Conservation (phyloP, 73 alveolate species). For the Diophrys appendiculata region DNA sequence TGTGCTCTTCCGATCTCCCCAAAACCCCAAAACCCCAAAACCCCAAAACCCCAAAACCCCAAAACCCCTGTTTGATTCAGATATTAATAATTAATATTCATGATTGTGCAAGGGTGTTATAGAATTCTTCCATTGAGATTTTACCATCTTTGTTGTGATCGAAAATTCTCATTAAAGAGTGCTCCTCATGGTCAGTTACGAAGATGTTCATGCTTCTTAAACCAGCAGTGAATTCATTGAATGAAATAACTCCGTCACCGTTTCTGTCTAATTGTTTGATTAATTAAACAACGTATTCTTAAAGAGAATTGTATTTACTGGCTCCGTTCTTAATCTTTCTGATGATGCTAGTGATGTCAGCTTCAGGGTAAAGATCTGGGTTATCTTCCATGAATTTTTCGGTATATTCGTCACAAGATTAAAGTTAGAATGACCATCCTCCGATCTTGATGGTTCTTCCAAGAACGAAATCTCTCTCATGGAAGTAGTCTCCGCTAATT, state of each 20-base stretch:
- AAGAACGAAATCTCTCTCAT: constrained; percentile 77
- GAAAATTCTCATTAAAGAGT: constrained; percentile 71
- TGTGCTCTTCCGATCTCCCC: too few species aligned
- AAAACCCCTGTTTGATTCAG: too few species aligned
- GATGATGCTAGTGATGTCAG: constrained; percentile 55
- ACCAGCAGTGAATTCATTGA: constrained; percentile 59
- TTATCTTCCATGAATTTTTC: constrained; percentile 72
- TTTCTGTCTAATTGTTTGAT: constrained; percentile 46
- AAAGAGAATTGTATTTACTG: constrained; percentile 23
- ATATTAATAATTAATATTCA: too few species aligned
- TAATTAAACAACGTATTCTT: constrained; percentile 45
- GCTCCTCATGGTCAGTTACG: constrained; percentile 55
- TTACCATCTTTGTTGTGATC: constrained; percentile 72
- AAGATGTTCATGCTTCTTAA: constrained; percentile 42
- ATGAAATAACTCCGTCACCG: constrained; percentile 50
- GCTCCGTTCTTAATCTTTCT: constrained; percentile 60
- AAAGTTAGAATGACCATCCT: constrained; percentile 78
- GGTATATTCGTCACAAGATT: constrained; percentile 87
- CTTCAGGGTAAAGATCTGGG: constrained; percentile 71
- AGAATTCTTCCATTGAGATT: constrained; percentile 59
- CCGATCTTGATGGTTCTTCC: constrained; percentile 77
- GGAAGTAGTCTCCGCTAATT: constrained; percentile 62
- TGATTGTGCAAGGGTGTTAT: constrained; percentile 51
- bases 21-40: too few species aligned
- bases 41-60: too few species aligned